Evolutionary conservation across 2,329 filamentous ascomycete species (phyloP).

Genomic region (Passalora sequoiae): DNA sequence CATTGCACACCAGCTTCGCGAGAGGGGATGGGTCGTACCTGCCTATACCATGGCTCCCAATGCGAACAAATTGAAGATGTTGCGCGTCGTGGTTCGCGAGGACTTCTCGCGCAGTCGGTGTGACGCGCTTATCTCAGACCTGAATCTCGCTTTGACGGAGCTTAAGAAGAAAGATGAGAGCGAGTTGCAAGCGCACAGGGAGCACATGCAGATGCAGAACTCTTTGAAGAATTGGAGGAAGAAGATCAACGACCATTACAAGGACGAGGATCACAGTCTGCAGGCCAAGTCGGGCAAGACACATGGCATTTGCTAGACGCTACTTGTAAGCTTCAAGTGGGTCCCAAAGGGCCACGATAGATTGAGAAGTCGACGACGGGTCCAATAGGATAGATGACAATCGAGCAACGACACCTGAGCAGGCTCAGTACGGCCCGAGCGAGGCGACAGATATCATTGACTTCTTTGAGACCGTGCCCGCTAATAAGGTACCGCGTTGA

Average conservation of each 20-base stretch:
- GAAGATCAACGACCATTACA: conserved; percentile 44
- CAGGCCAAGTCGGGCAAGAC: conserved; percentile 90
- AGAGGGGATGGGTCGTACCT: conserved; percentile 86
- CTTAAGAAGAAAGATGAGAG: conserved; percentile 70
- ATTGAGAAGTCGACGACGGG: too few species aligned
- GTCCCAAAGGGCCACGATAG: too few species aligned
- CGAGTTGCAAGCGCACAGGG: conserved; percentile 62
- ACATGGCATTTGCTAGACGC: conserved; percentile 74
- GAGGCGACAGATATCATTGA: too few species aligned
- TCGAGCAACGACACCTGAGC: too few species aligned
- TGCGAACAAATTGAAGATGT: conserved; percentile 77
- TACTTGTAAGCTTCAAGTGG: too few species aligned
- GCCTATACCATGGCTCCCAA: conserved; percentile 97
- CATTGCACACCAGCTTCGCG: conserved; percentile 73
- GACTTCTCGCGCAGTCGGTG: conserved; percentile 82
- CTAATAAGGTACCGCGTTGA: too few species aligned
- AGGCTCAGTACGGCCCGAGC: too few species aligned
- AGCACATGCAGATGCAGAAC: conserved; percentile 34
- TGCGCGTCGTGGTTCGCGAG: conserved; percentile 86
- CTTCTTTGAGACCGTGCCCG: too few species aligned
- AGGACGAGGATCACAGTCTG: conserved; percentile 77
- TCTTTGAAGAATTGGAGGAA: conserved; percentile 25
- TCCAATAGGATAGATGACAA: too few species aligned
- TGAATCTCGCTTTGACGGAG: conserved; percentile 68
- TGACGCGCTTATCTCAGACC: conserved; percentile 69